phyloP scores from a whole-genome alignment of 2,329 filamentous ascomycete species.

The Sphaerulina musiva region DNA sequence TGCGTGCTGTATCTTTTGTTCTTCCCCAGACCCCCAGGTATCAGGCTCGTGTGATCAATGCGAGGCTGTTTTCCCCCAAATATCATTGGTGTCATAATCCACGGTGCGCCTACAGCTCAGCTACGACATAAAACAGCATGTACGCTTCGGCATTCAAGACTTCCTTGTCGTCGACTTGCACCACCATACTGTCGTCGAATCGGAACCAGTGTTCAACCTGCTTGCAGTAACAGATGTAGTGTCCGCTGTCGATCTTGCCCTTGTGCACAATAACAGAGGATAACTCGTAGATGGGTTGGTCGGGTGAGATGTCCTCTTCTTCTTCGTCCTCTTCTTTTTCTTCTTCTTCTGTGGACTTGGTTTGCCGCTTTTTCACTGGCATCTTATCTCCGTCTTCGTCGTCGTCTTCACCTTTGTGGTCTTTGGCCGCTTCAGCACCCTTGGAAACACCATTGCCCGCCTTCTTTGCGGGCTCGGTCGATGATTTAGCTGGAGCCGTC shows the following conservation, averaged over 20 bases:
- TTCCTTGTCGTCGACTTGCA: conserved; percentile 73
- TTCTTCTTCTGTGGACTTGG: too few relatives aligned
- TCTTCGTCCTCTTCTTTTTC: conserved; percentile 10
- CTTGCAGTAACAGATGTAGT: conserved; percentile 84
- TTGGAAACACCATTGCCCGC: too few relatives aligned
- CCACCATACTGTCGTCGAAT: conserved; percentile 92
- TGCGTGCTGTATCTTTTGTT: too few relatives aligned
- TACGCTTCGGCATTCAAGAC: conserved; percentile 84
- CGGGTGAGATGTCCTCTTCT: conserved; percentile 19
- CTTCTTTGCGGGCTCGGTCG: conserved; percentile 36
- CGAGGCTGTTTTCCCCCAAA: too few relatives aligned
- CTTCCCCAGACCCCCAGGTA: too few relatives aligned
- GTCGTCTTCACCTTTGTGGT: conserved; percentile 8
- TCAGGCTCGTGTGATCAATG: too few relatives aligned
- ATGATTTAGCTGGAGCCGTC: conserved; percentile 24
- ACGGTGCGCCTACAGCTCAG: conserved; percentile 11
- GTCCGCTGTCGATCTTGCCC: conserved; percentile 84
- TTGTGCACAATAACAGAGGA: conserved; percentile 88
- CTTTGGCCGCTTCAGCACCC: too few relatives aligned
- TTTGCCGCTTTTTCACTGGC: conserved; percentile 12
- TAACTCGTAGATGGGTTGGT: conserved; percentile 71
- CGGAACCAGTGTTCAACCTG: conserved; percentile 86
- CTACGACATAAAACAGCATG: conserved; percentile 67
- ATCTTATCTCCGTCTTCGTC: conserved; percentile 17
- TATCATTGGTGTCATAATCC: too few relatives aligned